Evolutionary conservation across 1,139 yeast species (phyloP).

Genomic region (Scheffersomyces quercinus): DNA sequence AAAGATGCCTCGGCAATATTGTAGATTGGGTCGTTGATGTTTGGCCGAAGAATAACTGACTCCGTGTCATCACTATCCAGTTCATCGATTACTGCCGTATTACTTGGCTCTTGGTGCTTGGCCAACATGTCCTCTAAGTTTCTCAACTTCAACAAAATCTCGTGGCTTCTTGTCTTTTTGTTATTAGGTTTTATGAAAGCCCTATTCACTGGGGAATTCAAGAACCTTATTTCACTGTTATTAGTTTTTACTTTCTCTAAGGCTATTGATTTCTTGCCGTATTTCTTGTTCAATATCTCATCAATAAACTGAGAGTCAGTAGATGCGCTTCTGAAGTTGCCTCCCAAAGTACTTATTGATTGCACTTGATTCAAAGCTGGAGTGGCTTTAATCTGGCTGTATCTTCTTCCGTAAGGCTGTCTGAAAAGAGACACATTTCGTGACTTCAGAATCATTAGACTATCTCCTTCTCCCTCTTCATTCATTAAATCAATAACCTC

Average conservation of each 20-base stretch:
- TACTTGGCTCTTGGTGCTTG: not conserved
- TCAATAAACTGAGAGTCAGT: slow-evolving; percentile 38
- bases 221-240: slow-evolving; percentile 10
- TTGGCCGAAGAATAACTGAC: not conserved
- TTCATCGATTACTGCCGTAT: not conserved
- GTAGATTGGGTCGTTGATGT: slow-evolving; percentile 2
- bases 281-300: slow-evolving; percentile 20
- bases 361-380: slow-evolving; percentile 10
- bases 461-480: slow-evolving; percentile 17
- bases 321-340: slow-evolving; percentile 35
- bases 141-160: not conserved
- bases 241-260: slow-evolving; percentile 14
- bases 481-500: slow-evolving; percentile 17
- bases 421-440: slow-evolving; percentile 21
- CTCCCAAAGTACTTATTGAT: slow-evolving; percentile 31
- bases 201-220: not conserved
- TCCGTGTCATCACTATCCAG: not conserved
- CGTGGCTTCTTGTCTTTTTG: not conserved
- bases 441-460: slow-evolving; percentile 22
- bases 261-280: slow-evolving; percentile 3
- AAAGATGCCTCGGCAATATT: slow-evolving; percentile 4
- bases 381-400: slow-evolving; percentile 8
- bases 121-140: not conserved
- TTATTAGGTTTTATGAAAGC: not conserved
- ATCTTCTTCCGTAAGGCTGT: slow-evolving; percentile 9